Evolutionary conservation across 768 basidiomycete genomes (phyloP).

Genomic region (Boletus insuetus): DNA sequence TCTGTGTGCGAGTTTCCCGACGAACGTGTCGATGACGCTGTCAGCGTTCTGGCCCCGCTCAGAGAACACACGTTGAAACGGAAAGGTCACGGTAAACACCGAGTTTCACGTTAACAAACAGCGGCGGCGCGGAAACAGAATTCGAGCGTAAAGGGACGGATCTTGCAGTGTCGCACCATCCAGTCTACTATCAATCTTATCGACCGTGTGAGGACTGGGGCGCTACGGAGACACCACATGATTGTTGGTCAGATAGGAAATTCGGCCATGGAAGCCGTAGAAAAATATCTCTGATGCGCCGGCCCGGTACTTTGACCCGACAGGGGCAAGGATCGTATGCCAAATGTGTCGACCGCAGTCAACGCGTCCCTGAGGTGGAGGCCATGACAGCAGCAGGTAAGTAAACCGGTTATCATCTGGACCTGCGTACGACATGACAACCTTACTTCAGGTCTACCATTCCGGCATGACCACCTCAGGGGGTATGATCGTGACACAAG

Average conservation of each 20-base stretch:
- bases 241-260: not conserved
- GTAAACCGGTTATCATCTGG: not conserved
- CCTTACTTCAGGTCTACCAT: not conserved
- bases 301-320: not conserved
- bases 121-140: not conserved
- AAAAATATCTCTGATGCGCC: not conserved
- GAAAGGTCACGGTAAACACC: not conserved
- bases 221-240: not conserved
- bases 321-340: not conserved
- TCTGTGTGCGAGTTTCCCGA: not conserved
- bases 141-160: not conserved
- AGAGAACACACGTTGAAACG: not conserved
- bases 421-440: conserved; percentile 3
- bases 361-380: not conserved
- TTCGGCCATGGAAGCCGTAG: conserved; percentile 1
- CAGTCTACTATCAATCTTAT: not conserved
- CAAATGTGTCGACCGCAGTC: not conserved
- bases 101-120: not conserved
- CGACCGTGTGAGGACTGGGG: conserved; percentile 2
- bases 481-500: not conserved
- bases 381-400: not conserved
- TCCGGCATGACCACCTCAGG: not conserved
- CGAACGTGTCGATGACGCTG: conserved; percentile 3
- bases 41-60: not conserved
- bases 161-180: not conserved